Conservation (phyloP, 768 basidiomycete genomes). For the Suillus plorans region DNA sequence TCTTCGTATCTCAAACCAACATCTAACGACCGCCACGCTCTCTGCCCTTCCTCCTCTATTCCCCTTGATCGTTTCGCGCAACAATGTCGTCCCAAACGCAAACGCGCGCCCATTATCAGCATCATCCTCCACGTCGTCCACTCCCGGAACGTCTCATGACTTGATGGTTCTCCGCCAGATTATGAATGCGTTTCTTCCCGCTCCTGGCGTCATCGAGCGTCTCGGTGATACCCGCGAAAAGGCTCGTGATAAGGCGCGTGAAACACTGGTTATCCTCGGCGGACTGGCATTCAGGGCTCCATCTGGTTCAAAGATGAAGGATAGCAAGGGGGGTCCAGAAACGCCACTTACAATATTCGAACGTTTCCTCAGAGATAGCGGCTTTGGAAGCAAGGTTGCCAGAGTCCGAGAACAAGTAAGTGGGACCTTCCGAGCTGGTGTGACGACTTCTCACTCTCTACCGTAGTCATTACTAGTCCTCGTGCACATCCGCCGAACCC, state of each 20-base stretch:
- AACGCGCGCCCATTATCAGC: constrained; percentile 43
- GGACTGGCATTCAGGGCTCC: constrained; percentile 67
- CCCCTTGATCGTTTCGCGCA: constrained; percentile 55
- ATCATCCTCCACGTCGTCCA: constrained; percentile 52
- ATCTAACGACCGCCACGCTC: constrained; percentile 76
- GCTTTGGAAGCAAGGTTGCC: constrained; percentile 79
- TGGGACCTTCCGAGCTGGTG: constrained; percentile 10
- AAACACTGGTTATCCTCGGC: constrained; percentile 73
- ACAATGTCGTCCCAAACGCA: constrained; percentile 25
- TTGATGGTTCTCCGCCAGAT: constrained; percentile 62
- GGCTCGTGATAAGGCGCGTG: constrained; percentile 70
- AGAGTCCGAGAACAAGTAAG: constrained; percentile 85
- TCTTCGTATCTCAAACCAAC: constrained; percentile 79
- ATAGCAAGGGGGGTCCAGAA: constrained; percentile 65
- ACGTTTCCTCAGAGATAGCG: constrained; percentile 66
- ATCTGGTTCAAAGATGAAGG: constrained; percentile 42
- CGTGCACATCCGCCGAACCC: constrained; percentile 68
- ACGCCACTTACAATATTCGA: constrained; percentile 72
- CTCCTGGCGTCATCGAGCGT: constrained; percentile 79
- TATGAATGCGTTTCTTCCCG: constrained; percentile 65
- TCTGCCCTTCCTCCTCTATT: constrained; percentile 66
- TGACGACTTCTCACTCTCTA: constrained; percentile 7
- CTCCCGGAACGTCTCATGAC: constrained; percentile 46
- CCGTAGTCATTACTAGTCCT: constrained; percentile 61
- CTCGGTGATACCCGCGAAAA: constrained; percentile 77